Base-by-base conservation (phyloP, 2,329 filamentous ascomycete genomes). In the Fusarium ambrosium region DNA sequence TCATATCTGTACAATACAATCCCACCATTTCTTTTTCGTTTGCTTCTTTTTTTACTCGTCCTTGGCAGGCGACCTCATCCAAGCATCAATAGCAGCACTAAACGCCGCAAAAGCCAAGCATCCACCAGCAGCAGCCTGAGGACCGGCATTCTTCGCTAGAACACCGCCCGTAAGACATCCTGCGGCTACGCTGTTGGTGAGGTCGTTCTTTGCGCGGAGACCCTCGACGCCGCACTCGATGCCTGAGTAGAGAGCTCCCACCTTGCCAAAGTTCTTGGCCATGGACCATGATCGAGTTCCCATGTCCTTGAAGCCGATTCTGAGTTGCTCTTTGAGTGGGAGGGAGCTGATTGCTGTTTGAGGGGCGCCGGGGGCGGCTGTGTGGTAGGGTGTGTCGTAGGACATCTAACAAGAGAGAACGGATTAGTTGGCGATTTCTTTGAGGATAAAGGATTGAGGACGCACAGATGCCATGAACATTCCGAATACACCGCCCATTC, bases 141-240 rank as follows among this genome's bases (percentile, higher is more conserved):
- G 97, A 0, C 97, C 97, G 1, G 94, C 96, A 78, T 93, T 94
- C 72, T 93, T 91, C 58, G 95, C 96, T 73, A 99, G 84, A 64
- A 97, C 93, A 20, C 94, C 97, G 18, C 97, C 97, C 11, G 97
- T 98, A 64, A 98, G 86, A 81, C 96, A 98, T 0, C 97, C 97
- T 1, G 95, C 95, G 6, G 92, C 90, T 6, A 97, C 92, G 64
- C 95, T 95, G 86, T 99, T 99, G 73, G 87, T 90, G 34, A 98
- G 84, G 83, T 98, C 97, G 84, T 98, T 98, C 87, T 97, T 98
- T 24, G 95, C 97, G 34, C 97, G 90, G 79, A 94, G 89, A 0
- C 95, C 95, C 84, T 99, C 97, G 80, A 99, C 95, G 74, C 94
- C 95, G 86, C 97, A 99, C 85, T 99, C 97, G 63, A 97, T 97